A percentile compares a stretch with the other conserved stretches of the same genome.
Conservation (phyloP, 257 asterid genomes). For the Orobanche coerulescens region DNA sequence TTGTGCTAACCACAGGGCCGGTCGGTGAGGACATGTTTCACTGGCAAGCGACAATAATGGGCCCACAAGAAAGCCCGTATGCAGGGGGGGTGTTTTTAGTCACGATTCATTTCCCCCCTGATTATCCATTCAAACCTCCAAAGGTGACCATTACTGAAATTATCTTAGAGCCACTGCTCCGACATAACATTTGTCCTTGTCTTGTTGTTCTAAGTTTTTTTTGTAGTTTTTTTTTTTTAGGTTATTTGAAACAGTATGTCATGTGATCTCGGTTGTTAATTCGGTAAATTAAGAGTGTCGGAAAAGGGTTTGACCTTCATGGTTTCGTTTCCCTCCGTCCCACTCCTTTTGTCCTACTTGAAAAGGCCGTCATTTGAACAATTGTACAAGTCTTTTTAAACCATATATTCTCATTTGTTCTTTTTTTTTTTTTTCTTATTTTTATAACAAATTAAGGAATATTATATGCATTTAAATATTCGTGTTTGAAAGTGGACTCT, state of each 20-base stretch:
- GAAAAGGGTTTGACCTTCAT: no score
- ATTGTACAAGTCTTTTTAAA: no score
- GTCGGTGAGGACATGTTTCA: conserved; percentile 85
- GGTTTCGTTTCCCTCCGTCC: no score
- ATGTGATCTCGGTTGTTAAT: not conserved
- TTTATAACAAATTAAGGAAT: no score
- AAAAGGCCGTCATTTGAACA: no score
- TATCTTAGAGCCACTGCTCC: not conserved
- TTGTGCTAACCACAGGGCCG: conserved; percentile 46
- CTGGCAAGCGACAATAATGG: conserved; percentile 87
- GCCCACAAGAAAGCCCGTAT: conserved; percentile 73
- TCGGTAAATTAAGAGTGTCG: not conserved
- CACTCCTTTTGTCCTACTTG: no score
- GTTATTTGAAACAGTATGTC: not conserved
- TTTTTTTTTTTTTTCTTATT: no score
- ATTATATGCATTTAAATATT: no score
- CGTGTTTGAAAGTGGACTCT: no score
- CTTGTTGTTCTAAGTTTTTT: not conserved
- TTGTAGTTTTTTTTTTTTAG: not conserved
- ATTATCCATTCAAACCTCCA: conserved; percentile 73
- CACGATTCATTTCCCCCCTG: conserved; percentile 72
- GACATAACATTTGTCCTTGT: not conserved
- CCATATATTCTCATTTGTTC: no score
- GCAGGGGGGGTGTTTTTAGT: conserved; percentile 71
- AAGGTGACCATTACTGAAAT: conserved; percentile 34